phyloP scores from a whole-genome alignment of 495 filamentous ascomycete genomes.

The Endocarpon pusillum region DNA sequence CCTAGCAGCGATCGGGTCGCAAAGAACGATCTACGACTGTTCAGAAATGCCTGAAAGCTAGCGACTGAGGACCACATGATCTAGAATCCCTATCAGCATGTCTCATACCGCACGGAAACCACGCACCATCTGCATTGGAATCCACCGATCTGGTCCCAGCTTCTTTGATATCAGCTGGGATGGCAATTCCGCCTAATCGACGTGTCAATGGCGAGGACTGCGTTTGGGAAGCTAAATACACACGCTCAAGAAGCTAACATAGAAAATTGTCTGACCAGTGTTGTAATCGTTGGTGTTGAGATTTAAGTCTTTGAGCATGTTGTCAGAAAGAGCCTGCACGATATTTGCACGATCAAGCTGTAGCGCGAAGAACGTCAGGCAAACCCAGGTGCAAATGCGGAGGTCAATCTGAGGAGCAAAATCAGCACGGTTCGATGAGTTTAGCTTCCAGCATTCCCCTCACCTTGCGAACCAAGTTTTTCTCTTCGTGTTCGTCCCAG shows the following conservation, averaged over 20 bases:
- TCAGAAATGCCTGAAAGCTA: conserved; percentile 46
- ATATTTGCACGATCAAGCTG: conserved; percentile 70
- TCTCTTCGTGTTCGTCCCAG: conserved; percentile 57
- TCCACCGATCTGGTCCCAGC: conserved; percentile 71
- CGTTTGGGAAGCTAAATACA: background rate
- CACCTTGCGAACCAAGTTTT: conserved; percentile 47
- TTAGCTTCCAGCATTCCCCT: conserved; percentile 10
- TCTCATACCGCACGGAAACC: background rate
- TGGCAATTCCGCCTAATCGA: conserved; percentile 52
- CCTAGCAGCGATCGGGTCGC: conserved; percentile 48
- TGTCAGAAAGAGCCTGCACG: conserved; percentile 51
- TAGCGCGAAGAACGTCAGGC: conserved; percentile 68
- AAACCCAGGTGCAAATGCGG: conserved; percentile 44
- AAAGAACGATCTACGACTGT: conserved; percentile 42
- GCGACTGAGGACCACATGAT: conserved; percentile 60
- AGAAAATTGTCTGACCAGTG: conserved; percentile 37
- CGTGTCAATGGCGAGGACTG: too few species aligned
- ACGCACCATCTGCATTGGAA: conserved; percentile 58
- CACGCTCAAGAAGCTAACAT: conserved; percentile 17
- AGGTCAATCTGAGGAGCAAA: conserved; percentile 29
- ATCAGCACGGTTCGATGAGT: conserved; percentile 16
- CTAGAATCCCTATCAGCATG: conserved; percentile 16
- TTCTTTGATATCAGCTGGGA: conserved; percentile 58
- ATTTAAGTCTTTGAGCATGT: conserved; percentile 41
- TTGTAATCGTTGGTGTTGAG: conserved; percentile 66